Percentiles rank a stretch among this genome's conserved stretches.
Evolutionary conservation across 1,284 basidiomycete genomes (phyloP).

Genomic region (Anthracocystis walkeri): DNA sequence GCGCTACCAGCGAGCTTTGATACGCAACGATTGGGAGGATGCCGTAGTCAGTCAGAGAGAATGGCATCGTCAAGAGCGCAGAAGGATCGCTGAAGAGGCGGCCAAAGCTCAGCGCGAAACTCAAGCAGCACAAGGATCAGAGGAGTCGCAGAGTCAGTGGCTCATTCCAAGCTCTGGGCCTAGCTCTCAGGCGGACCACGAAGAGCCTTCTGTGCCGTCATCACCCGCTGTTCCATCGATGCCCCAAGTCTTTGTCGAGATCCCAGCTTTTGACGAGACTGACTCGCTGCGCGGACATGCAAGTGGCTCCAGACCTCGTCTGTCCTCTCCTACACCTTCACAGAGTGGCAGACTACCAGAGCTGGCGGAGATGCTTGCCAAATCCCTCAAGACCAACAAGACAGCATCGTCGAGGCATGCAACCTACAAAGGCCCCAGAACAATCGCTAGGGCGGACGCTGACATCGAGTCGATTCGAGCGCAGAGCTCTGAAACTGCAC

Average conservation of each 20-base stretch:
- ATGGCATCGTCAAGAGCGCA: conserved; percentile 53
- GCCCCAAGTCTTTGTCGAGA: conserved; percentile 33
- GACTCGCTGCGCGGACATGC: conserved; percentile 1
- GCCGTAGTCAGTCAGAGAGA: conserved; percentile 69
- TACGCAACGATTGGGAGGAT: conserved; percentile 70
- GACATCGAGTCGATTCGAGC: neutral
- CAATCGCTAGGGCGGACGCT: neutral
- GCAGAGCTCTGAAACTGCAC: conserved; percentile 7
- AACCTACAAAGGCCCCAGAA: conserved; percentile 35
- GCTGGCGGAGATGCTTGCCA: conserved; percentile 29
- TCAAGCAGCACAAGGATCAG: conserved; percentile 15
- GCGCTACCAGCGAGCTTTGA: conserved; percentile 66
- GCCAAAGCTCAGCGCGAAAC: conserved; percentile 25
- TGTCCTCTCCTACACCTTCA: conserved; percentile 23
- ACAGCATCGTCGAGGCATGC: conserved; percentile 1
- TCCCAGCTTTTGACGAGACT: conserved; percentile 7
- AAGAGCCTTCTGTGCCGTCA: conserved; percentile 21
- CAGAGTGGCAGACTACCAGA: conserved; percentile 33
- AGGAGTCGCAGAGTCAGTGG: conserved; percentile 48
- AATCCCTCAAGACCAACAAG: conserved; percentile 6
- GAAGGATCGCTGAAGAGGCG: conserved; percentile 40
- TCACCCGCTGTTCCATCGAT: conserved; percentile 11
- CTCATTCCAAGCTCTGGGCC: conserved; percentile 39
- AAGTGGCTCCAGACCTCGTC: neutral
- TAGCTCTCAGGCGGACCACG: conserved; percentile 40